These are phyloP conservation scores for Anethum foeniculum DNA, from an alignment of 140 eudicot species.

Conservation along the genomic window DNA sequence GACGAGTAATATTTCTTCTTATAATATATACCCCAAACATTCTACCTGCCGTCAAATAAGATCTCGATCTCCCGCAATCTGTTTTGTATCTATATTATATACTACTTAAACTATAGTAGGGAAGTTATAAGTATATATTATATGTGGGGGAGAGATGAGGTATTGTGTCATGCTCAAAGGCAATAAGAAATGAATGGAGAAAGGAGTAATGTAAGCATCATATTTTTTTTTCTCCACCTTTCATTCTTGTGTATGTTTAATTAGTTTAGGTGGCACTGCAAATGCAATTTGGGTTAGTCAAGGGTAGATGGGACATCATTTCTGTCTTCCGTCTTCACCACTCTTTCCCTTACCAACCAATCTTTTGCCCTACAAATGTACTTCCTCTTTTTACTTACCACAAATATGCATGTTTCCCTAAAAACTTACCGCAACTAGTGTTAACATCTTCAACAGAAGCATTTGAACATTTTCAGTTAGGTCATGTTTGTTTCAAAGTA, in stretches of 20 bases:
- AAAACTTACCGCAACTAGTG: too few relatives aligned
- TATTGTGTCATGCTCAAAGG: slow-evolving; percentile 9
- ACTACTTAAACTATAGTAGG: not conserved
- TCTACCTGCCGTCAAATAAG: not conserved
- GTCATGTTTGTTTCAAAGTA: too few relatives aligned
- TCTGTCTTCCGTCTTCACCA: not conserved
- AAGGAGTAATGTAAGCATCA: slow-evolving; percentile 5
- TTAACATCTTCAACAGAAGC: too few relatives aligned
- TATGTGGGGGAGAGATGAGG: not conserved
- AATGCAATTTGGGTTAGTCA: too few relatives aligned
- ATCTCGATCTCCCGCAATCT: not conserved
- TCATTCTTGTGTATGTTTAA: not conserved
- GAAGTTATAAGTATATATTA: not conserved
- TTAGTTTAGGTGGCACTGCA: too few relatives aligned
- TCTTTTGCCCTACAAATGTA: too few relatives aligned
- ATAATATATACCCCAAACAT: too few relatives aligned
- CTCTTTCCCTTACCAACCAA: not conserved
- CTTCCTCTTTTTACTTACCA: too few relatives aligned
- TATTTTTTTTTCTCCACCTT: slow-evolving; percentile 2
- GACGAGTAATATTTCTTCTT: too few relatives aligned
- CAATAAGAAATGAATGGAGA: not conserved
- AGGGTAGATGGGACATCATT: slow-evolving; percentile 12
- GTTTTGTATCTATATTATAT: too few relatives aligned
- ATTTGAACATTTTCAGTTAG: too few relatives aligned
- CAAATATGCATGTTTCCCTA: too few relatives aligned